phyloP scores from a whole-genome alignment of 106 monocot genomes.

The Platanthera guangdongensis region DNA sequence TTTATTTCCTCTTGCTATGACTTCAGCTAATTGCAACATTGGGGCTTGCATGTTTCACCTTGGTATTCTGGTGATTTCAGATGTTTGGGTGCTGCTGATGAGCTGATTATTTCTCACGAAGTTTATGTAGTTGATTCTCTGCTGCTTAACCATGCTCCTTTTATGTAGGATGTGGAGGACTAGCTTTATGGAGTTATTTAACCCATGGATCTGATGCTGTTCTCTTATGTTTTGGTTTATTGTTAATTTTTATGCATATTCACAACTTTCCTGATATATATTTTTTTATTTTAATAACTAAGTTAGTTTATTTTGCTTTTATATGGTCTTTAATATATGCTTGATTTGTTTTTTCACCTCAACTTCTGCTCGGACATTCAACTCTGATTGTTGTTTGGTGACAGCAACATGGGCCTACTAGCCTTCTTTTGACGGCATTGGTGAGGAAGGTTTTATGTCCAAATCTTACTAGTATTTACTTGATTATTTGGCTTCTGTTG shows the following conservation, averaged over 20 bases:
- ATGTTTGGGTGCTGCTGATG: constrained; percentile 7
- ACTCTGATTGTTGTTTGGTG: neutral
- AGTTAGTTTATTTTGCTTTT: neutral
- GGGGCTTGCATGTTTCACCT: constrained; percentile 10
- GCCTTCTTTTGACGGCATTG: constrained; percentile 1
- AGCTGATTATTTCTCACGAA: neutral
- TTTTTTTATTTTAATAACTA: neutral
- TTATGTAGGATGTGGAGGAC: constrained; percentile 5
- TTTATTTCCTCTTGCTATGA: constrained; percentile 37
- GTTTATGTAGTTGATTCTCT: constrained; percentile 8
- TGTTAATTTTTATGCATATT: neutral
- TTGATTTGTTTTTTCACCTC: neutral
- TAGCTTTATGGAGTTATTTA: constrained; percentile 8
- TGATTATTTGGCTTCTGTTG: neutral
- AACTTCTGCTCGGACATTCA: neutral
- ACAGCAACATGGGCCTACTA: neutral
- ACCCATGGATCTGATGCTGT: constrained; percentile 7
- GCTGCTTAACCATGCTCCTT: constrained; percentile 5
- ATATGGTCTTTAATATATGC: neutral
- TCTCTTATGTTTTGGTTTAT: neutral
- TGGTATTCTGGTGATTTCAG: constrained; percentile 52
- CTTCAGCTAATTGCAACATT: too few relatives aligned
- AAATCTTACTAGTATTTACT: neutral
- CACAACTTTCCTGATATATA: constrained; percentile 1
- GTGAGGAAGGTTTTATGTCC: neutral